These are phyloP conservation scores for Smittium culicis DNA, from an alignment of 371 early-diverging fungal species.

Conservation along the genomic window DNA sequence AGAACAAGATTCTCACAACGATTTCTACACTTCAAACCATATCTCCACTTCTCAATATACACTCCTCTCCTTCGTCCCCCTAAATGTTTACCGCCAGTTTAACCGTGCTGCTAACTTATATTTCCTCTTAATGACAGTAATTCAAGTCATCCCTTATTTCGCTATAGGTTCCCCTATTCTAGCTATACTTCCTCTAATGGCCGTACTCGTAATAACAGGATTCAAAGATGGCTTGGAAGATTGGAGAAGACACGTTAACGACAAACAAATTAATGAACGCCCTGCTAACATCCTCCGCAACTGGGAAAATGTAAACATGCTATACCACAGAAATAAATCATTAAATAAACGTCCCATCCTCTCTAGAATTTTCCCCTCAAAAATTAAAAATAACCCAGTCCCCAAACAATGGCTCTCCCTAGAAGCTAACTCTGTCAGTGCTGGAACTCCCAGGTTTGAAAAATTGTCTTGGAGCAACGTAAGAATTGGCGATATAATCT, in stretches of 20 bases:
- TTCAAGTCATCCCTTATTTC: slow-evolving; percentile 75
- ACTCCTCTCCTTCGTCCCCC: slow-evolving; percentile 77
- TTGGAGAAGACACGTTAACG: slow-evolving; percentile 80
- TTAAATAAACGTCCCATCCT: background rate
- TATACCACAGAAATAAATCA: background rate
- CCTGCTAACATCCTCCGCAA: slow-evolving; percentile 51
- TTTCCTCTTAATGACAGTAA: slow-evolving; percentile 82
- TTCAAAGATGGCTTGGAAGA: slow-evolving; percentile 96
- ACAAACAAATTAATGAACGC: slow-evolving; percentile 72
- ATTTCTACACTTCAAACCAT: slow-evolving; percentile 40
- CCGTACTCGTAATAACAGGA: slow-evolving; percentile 79
- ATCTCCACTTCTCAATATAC: slow-evolving; percentile 92
- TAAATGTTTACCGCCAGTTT: slow-evolving; percentile 94
- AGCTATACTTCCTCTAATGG: slow-evolving; percentile 74
- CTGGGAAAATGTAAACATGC: slow-evolving; percentile 59
- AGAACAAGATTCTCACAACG: slow-evolving; percentile 28
- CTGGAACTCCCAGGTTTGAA: slow-evolving; percentile 21
- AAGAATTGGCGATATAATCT: slow-evolving; percentile 82
- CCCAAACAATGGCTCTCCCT: slow-evolving; percentile 2
- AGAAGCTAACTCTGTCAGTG: background rate
- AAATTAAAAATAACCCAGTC: background rate
- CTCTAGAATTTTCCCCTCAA: background rate
- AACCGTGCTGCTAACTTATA: slow-evolving; percentile 91
- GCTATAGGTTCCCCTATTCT: slow-evolving; percentile 53
- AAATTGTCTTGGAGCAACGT: slow-evolving; percentile 50